Conservation (phyloP, 352 stramenopile species). For the Pythium volutum region DNA sequence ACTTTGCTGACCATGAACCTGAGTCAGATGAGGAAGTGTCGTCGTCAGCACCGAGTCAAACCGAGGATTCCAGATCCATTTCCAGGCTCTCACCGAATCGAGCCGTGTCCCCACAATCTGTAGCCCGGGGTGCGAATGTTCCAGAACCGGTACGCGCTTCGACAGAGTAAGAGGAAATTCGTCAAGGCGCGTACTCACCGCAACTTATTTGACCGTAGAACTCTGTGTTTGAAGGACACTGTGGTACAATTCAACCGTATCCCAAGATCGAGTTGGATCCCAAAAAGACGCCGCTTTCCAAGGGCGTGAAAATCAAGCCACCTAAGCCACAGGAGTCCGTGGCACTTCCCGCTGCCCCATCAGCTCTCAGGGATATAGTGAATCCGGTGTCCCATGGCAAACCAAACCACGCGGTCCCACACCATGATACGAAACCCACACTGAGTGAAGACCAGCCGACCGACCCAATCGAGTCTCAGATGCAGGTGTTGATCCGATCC, state of each 20-base stretch:
- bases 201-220: constrained; percentile 6
- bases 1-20: constrained; percentile 16
- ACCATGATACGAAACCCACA: neutral
- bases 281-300: constrained; percentile 37
- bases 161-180: neutral
- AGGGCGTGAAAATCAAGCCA: constrained; percentile 41
- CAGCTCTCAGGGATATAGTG: constrained; percentile 1
- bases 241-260: constrained; percentile 40
- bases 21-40: neutral
- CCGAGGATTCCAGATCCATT: neutral
- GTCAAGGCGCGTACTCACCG: neutral
- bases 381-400: neutral
- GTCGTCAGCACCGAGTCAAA: neutral
- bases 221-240: constrained; percentile 32
- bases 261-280: constrained; percentile 41
- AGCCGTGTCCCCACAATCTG: neutral
- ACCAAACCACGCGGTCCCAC: neutral
- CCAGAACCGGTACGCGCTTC: neutral
- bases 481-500: constrained; percentile 14
- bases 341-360: neutral
- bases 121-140: neutral
- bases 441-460: constrained; percentile 17
- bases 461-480: constrained; percentile 18
- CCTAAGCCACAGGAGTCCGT: neutral
- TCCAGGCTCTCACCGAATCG: neutral